Evolutionary conservation across 225 moss, liverwort and hornwort species (phyloP).

Genomic region (Physcomitrellopsis africana): DNA sequence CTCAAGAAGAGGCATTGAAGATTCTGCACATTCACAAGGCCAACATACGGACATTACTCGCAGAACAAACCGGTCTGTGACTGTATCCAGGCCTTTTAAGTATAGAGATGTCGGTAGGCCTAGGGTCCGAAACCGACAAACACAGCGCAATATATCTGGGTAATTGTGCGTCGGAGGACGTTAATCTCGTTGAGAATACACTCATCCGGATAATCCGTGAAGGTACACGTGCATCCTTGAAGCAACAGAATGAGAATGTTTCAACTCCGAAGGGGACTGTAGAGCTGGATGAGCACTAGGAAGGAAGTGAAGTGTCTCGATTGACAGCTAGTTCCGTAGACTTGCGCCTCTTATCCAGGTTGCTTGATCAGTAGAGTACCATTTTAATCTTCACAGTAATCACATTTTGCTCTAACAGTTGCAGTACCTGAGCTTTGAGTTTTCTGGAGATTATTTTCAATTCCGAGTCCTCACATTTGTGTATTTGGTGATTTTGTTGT

Average conservation of each 20-base stretch:
- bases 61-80: conserved; percentile 12
- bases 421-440: neutral
- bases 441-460: neutral
- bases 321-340: conserved; percentile 22
- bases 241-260: neutral
- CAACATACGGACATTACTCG: conserved; percentile 36
- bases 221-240: conserved; percentile 3
- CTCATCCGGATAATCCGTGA: conserved; percentile 38
- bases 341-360: conserved; percentile 41
- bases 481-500: neutral
- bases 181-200: conserved; percentile 52
- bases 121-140: conserved; percentile 28
- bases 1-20: conserved; percentile 32
- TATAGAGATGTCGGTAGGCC: conserved; percentile 27
- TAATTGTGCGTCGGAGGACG: conserved; percentile 31
- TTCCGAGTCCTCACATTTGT: too few relatives aligned
- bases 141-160: conserved; percentile 19
- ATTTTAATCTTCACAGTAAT: neutral
- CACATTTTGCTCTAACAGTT: neutral
- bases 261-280: conserved; percentile 25
- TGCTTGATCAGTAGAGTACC: conserved; percentile 48
- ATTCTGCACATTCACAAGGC: conserved; percentile 13
- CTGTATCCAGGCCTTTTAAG: conserved; percentile 22
- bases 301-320: conserved; percentile 32
- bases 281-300: conserved; percentile 23